Evolutionary conservation across 2,329 filamentous ascomycete species (phyloP), one percentile per base, ranked within the genome.

Genomic region (Apiospora marii): DNA sequence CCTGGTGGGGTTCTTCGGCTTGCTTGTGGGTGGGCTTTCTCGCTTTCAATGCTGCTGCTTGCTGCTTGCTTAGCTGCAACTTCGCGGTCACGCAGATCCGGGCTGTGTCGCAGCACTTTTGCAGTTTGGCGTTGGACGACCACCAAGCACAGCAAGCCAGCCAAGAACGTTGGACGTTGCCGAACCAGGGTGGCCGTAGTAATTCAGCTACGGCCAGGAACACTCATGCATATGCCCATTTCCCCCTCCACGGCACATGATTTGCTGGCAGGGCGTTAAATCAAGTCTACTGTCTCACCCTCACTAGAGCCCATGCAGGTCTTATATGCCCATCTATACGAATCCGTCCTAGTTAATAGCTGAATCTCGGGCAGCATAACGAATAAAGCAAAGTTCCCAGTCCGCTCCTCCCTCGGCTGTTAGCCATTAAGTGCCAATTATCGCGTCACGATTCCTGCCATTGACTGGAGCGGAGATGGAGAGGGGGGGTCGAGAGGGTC

Each of bases 401-500:
- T 58, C 51, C 16, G 27, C 24, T 53, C 49, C 48, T 53, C 24
- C 13, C 24, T 30, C 49, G 49, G 49, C 46, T 48, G 19, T 53
- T 53, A 24, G 24, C 51, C 27, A 30, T 34, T 30, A 30, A 61
- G 37, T 69, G 41, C 79, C 79, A 80, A 80, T 81, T 69, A 74
- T 79, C 78, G 75, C 79, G 79, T 80, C 75, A 24, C 53, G 68
- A 75, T 74, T 24, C 41, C 58, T 68, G 72, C 72, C 77, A 41
- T 41, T 41, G 4, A 41, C 22, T 7, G 19, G 58, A 37, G 58
- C 30, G 58, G 30, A 12, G n/a, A 24, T 16, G 53, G 13, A 61
- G 51, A 72, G 69, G 74, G 71, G 72, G 72, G 72, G 72, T 1
- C 14, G 51, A 16, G 6, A 14, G 24, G 69, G 49, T 70, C 67